phyloP scores from a whole-genome alignment of 371 early-diverging fungal genomes.

The Dinochytrium kinnereticum region DNA sequence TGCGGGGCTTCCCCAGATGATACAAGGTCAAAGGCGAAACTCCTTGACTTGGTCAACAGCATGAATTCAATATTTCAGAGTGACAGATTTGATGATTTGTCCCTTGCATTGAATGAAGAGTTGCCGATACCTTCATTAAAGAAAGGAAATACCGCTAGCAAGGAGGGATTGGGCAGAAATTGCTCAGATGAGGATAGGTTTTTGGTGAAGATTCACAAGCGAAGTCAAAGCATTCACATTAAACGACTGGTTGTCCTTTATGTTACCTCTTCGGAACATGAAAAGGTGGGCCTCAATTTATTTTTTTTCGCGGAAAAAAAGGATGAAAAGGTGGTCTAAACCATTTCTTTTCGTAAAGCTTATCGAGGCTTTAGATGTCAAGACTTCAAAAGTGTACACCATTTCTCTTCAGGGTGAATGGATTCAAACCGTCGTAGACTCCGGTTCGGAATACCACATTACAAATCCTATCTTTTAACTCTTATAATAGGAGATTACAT shows the following conservation, averaged over 20 bases:
- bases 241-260: too few relatives aligned
- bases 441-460: background rate
- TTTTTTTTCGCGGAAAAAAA: too few relatives aligned
- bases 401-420: background rate
- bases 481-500: background rate
- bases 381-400: background rate
- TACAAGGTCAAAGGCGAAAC: background rate
- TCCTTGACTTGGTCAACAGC: conserved; percentile 1
- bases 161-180: too few relatives aligned
- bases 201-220: too few relatives aligned
- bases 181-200: too few relatives aligned
- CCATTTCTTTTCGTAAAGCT: background rate
- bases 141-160: background rate
- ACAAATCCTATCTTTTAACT: background rate
- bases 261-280: too few relatives aligned
- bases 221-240: too few relatives aligned
- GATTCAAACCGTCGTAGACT: background rate
- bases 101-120: background rate
- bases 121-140: background rate
- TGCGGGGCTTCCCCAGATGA: background rate
- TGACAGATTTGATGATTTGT: background rate
- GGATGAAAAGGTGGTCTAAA: conserved; percentile 1
- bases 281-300: too few relatives aligned
- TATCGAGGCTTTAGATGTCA: background rate
- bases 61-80: background rate